phyloP scores from a whole-genome alignment of 1,139 yeast genomes.

The Pneumocystis wakefieldiae region DNA sequence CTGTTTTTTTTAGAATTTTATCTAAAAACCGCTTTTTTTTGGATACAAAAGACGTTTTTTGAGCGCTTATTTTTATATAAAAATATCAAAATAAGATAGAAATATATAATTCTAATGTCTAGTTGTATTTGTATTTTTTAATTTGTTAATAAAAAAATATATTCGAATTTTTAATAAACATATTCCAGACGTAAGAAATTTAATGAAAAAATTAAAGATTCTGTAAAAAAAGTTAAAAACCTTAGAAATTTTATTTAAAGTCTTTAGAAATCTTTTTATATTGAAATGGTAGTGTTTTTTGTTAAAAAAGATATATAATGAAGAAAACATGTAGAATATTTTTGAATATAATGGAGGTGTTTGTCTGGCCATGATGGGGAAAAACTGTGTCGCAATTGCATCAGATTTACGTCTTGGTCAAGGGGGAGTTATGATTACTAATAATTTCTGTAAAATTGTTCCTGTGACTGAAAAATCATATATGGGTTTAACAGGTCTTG shows the following conservation, averaged over 20 bases:
- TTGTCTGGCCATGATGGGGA: slow-evolving; percentile 97
- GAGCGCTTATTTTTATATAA: no score
- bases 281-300: not conserved
- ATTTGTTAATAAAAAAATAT: no score
- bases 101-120: no score
- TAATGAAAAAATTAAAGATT: not conserved
- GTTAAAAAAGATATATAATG: not conserved
- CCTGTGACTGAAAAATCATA: slow-evolving; percentile 62
- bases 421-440: slow-evolving; percentile 83
- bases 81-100: no score
- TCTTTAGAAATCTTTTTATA: no score
- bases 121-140: no score
- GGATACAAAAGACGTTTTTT: no score
- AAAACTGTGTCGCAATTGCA: slow-evolving; percentile 96
- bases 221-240: not conserved
- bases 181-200: not conserved
- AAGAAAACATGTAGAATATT: not conserved
- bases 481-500: slow-evolving; percentile 87
- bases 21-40: no score
- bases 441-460: slow-evolving; percentile 84
- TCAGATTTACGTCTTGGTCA: slow-evolving; percentile 87
- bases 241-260: no score
- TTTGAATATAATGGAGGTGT: slow-evolving; percentile 50
- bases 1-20: no score
- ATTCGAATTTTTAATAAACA: no score